Conservation (phyloP, 2,329 filamentous ascomycete species). For the Penicillium sp. region DNA sequence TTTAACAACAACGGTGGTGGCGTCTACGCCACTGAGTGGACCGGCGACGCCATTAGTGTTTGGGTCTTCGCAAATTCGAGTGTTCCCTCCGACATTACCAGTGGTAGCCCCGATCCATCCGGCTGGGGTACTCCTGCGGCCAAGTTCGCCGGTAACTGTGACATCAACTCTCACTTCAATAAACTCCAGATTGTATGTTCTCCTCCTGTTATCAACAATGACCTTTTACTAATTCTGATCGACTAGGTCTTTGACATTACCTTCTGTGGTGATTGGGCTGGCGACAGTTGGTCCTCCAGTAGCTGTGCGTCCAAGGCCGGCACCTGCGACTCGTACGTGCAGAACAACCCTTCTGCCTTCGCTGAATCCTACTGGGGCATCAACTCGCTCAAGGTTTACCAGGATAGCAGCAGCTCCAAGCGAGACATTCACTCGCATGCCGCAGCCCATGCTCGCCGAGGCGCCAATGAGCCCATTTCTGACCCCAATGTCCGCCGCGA, state of each 20-base stretch:
- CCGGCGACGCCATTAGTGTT: conserved; percentile 69
- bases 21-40: conserved; percentile 79
- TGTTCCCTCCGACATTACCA: conserved; percentile 67
- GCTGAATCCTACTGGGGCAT: conserved; percentile 76
- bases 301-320: conserved; percentile 64
- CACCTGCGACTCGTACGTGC: conserved; percentile 75
- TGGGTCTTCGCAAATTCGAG: conserved; percentile 78
- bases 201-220: not conserved
- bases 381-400: conserved; percentile 71
- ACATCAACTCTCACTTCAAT: conserved; percentile 71
- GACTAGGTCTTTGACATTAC: conserved; percentile 67
- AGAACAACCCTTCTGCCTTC: conserved; percentile 71
- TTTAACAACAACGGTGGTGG: conserved; percentile 75
- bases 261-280: conserved; percentile 89
- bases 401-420: conserved; percentile 26
- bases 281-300: conserved; percentile 65
- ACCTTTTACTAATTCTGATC: conserved; percentile 6
- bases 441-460: conserved; percentile 3
- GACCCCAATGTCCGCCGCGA: conserved; percentile 2
- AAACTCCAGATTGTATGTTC: conserved; percentile 67
- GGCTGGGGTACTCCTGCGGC: conserved; percentile 73
- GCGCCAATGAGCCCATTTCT: not conserved
- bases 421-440: conserved; percentile 11
- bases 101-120: conserved; percentile 65
- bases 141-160: conserved; percentile 70